Base-by-base conservation (phyloP, 768 basidiomycete genomes). In the Lyophyllum decastes region DNA sequence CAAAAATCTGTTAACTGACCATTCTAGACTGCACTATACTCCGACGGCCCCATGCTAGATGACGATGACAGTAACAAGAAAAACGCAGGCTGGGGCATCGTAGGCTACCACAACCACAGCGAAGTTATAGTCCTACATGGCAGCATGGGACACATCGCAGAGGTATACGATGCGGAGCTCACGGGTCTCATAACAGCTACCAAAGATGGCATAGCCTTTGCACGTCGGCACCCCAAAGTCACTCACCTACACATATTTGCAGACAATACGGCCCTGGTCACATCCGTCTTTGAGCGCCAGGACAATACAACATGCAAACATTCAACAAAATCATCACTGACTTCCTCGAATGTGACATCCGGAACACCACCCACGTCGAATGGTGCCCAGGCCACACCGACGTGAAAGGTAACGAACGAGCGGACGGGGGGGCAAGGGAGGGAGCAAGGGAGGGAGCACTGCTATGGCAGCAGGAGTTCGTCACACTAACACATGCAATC, bases 101-200 rank as follows among this genome's bases (percentile, higher is more conserved):
- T 64, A 3, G 61, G 46, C 0, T 72, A 54, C 54, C 61, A 67
- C 27, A 38, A 40, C 2, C 51, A 55, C 1, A 40, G 38, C 2
- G 67, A 71, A 35, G 48, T 65, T 11, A 24, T 55, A 24, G 27
- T 41, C 1, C 34, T 27, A 0, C 26, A 44, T 5, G 52, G 67
- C 17, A 67, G 70, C 9, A 49, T 72, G 35, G 71, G 71, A 1
- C 61, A 62, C 0, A 41, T 54, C 19, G 64, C 71, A 8, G 69
- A 71, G 44, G 65, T 68, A 4, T 70, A 64, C 52, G 67, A 73
- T 25, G 70, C 63, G 0, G 70, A 73, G 45, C 59, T 72, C 35
- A 61, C 64, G 7, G 70, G 58, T 1, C 67, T 72, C 0, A 41
- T 49, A 25, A 56, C 59, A 25, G 65, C 65, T 2, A 57, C 62